Base-by-base conservation (phyloP, 345 rosid genomes). In the Bretschneidera sinensis region DNA sequence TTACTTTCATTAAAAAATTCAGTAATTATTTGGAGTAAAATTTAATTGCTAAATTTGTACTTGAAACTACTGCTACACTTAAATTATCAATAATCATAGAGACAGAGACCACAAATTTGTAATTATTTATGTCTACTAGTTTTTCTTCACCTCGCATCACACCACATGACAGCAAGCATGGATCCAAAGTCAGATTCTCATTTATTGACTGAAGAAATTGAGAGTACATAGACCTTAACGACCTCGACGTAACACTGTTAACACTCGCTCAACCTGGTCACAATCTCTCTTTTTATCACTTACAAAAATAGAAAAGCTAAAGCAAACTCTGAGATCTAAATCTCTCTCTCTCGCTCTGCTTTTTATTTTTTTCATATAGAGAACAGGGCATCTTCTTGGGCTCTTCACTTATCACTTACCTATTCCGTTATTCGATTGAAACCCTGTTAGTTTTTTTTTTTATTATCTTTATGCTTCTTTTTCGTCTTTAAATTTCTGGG, bases 361-460 rank as follows among this genome's bases (percentile, higher is more conserved):
- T n/a, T 21, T 45, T 31, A n/a, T 43, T 11, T 24, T 43, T 60
- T 54, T 24, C 28, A 63, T 61, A 20, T 3, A 4, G 14, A 28
- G 57, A 20, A 20, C 31, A 34, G 10, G 23, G 22, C 48, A 21
- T 51, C 34, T 17, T 48, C 0, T 11, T 7, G 15, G 11, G 4
- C 2, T 11, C 45, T 39, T 39, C 16, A 14, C 45, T 35, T 52
- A 25, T 19, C 54, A 17, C 15, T 18, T 35, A 17, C n/a, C n/a
- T n/a, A n/a, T 33, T 25, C 33, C 17, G 0, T 35, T 34, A n/a
- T 48, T 48, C 14, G 9, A 43, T 24, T 21, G 35, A 17, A 47
- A 48, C 23, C 19, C 49, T 18, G 68, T 64, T 55, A 64, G 62
- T 2, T 50, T 48, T 24, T 54, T 22, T 17, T 56, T n/a, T n/a